Base-by-base conservation (phyloP, 257 asterid genomes). In the Solanum medicagineum region DNA sequence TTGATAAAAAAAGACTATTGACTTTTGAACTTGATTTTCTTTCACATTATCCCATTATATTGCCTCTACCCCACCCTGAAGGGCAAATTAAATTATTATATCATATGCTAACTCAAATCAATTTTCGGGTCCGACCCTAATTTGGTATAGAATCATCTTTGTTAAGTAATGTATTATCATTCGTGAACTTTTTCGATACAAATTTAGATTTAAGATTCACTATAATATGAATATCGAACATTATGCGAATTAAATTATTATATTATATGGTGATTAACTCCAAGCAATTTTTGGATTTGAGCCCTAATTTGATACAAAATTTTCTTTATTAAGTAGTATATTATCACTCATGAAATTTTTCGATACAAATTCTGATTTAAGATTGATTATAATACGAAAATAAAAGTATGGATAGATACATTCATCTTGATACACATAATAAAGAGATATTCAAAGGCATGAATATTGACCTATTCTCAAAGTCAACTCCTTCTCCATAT, bases 381-480 rank as follows among this genome's bases (percentile, higher is more conserved):
- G 2, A 20, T 60, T 3, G 0, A 10, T 8, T 62, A 8, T 2
- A 62, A 62, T 24, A 0, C 7, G 1, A 32, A 32, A 32, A 32
- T 32, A 32, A 32, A 32, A 32, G 36, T 32, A 32, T 32, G 36
- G 36, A 32, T 32, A 36, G 1, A 4, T 36, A 55, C 60, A 15
- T 32, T 32, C 75, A 16, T 4, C 54, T 70, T 70, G 54, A 40
- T 70, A 42, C 4, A 70, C 10, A 40, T 70, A 0, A 70, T 40
- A 20, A 42, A 70, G 16, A 70, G 6, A 11, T 59, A 81, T 29
- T 88, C 89, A 87, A 81, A 90, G 94, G 92, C 91, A 91, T 66
- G 91, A 82, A 45, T 47, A 56, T 81, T 92, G 93, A 92, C 93
- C 87, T 65, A 32, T 85, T 83, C 69, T 73, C 82, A 32, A 71